A percentile compares a stretch with the other conserved stretches of the same genome.
Conservation (phyloP, 208 protist genomes). For the Acanthamoeba sp. region DNA sequence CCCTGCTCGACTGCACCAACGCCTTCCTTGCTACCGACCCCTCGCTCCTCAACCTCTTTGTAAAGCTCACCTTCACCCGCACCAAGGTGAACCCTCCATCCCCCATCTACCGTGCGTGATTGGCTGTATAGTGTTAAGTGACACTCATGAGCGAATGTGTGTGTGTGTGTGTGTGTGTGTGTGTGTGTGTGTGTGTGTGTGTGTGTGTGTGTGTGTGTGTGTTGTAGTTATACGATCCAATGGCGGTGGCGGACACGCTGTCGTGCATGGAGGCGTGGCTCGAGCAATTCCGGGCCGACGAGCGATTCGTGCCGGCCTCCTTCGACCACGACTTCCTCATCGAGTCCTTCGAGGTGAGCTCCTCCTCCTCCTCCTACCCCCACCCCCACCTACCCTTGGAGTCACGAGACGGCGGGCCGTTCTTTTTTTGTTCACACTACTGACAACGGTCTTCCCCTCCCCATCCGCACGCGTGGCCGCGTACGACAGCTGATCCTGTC, state of each 20-base stretch:
- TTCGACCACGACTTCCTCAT: slow-evolving; percentile 56
- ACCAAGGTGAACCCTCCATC: background rate
- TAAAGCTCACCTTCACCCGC: slow-evolving; percentile 30
- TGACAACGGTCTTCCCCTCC: no score
- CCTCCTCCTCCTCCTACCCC: background rate
- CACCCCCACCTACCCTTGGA: background rate
- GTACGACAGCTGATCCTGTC: slow-evolving; percentile 3
- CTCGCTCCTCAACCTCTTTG: slow-evolving; percentile 59
- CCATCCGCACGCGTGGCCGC: background rate
- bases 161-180: background rate
- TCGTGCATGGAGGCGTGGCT: slow-evolving; percentile 56
- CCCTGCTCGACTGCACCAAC: slow-evolving; percentile 68
- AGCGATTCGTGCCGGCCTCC: background rate
- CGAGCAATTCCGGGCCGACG: slow-evolving; percentile 6
- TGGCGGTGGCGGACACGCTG: slow-evolving; percentile 44
- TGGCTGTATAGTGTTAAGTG: background rate
- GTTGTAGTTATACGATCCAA: background rate
- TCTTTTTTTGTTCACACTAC: no score
- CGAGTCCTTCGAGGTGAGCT: slow-evolving; percentile 11
- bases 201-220: background rate
- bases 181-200: background rate
- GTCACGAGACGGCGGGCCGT: no score
- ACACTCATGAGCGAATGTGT: background rate
- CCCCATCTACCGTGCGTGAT: background rate
- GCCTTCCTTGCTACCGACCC: slow-evolving; percentile 69